Conservation (phyloP, 2,329 filamentous ascomycete species). For the Colletotrichum eleusines region DNA sequence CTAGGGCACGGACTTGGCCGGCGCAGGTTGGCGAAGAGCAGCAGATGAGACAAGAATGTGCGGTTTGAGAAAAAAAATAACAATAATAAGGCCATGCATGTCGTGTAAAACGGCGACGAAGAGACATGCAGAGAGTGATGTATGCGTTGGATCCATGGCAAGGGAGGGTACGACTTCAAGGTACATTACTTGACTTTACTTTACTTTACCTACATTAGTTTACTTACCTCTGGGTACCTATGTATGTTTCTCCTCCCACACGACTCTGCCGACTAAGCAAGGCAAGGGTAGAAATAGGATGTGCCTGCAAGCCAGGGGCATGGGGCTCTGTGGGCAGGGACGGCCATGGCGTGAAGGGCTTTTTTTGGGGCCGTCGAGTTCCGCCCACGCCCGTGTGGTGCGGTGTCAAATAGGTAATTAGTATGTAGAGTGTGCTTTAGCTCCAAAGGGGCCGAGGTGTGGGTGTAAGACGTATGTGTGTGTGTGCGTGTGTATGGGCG, state of each 20-base stretch:
- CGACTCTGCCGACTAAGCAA: constrained; percentile 17
- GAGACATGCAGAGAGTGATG: constrained; percentile 30
- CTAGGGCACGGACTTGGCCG: constrained; percentile 26
- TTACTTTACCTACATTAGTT: too few species aligned
- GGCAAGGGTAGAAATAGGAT: constrained; percentile 20
- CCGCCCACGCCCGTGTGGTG: constrained; percentile 35
- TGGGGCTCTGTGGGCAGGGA: constrained; percentile 42
- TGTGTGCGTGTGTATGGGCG: not conserved
- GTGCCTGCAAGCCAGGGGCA: constrained; percentile 39
- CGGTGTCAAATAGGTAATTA: constrained; percentile 24
- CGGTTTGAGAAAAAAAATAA: not conserved
- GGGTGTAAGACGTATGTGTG: constrained; percentile 25
- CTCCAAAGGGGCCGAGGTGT: constrained; percentile 23
- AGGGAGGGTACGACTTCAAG: constrained; percentile 14
- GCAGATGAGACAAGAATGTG: constrained; percentile 22
- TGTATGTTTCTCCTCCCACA: not conserved
- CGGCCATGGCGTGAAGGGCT: constrained; percentile 32
- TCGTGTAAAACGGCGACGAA: constrained; percentile 40
- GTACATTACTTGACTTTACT: constrained; percentile 1
- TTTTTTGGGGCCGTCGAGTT: constrained; percentile 10
- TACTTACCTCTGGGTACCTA: too few species aligned
- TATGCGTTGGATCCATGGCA: constrained; percentile 16
- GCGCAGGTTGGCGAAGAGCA: constrained; percentile 28
- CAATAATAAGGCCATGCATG: constrained; percentile 23
- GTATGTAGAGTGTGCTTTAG: constrained; percentile 28